These are phyloP conservation scores for Ogataea polymorpha DNA, from an alignment of 805 yeast genomes.

Conservation along the genomic window DNA sequence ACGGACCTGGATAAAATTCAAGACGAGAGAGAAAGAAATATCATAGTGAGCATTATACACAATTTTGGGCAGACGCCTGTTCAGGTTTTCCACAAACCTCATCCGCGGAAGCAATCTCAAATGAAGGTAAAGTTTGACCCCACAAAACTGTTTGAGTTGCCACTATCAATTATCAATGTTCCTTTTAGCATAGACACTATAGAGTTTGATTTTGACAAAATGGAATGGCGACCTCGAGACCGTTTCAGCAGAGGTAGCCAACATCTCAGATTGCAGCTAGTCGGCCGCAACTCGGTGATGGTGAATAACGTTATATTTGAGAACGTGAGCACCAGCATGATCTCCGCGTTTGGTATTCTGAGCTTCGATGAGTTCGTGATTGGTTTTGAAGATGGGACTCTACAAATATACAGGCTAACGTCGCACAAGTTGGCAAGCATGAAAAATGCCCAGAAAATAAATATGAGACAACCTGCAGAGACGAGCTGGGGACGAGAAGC, in stretches of 20 bases:
- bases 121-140: conserved; percentile 36
- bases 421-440: conserved; percentile 33
- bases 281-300: conserved; percentile 16
- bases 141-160: conserved; percentile 31
- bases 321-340: conserved; percentile 38
- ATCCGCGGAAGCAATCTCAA: conserved; percentile 47
- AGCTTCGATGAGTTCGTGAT: conserved; percentile 43
- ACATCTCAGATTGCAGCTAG: conserved; percentile 10
- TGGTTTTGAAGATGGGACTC: conserved; percentile 56
- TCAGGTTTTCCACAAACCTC: conserved; percentile 67
- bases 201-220: conserved; percentile 40
- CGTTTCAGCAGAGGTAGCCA: conserved; percentile 1
- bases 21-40: conserved; percentile 70
- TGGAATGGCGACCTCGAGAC: conserved; percentile 38
- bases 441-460: conserved; percentile 37
- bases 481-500: conserved; percentile 1
- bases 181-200: conserved; percentile 39
- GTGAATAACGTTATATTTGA: conserved; percentile 42
- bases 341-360: conserved; percentile 40
- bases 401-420: conserved; percentile 39
- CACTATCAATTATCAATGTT: conserved; percentile 43
- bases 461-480: conserved; percentile 1
- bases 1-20: conserved; percentile 69
- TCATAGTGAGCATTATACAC: conserved; percentile 80
- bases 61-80: conserved; percentile 91